Base-by-base conservation (phyloP, 345 rosid species). In the Salix suchowensis region DNA sequence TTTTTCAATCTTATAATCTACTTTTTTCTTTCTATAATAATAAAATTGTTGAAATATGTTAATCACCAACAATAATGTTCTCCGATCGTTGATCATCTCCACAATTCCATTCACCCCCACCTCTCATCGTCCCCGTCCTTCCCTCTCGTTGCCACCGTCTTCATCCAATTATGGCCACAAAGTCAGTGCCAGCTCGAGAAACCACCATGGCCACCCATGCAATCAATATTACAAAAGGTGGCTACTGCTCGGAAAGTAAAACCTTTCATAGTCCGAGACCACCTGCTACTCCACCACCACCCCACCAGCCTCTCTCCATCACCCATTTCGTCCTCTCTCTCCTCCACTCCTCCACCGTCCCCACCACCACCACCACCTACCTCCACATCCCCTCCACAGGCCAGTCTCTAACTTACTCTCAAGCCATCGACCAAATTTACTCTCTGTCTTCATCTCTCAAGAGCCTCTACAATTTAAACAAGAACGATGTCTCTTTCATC, bases 401-500 rank as follows among this genome's bases (percentile, higher is more conserved):
- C 54, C 70, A 72, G 5, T 65, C 65, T 39, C 84, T 91, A 52
- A 68, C 88, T 42, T 88, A 87, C 85, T 74, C 88, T 1, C 79
- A 87, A 60, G 86, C 88, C 80, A 78, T 82, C 69, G 61, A 30
- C 74, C 83, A 74, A 28, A 79, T 84, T 34, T 68, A 48, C 65
- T 88, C 96, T 30, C 93, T 94, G 44, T 82, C 90, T 44, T 52
- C 68, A 66, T 78, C 82, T 52, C 89, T 92, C 76, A 67, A 14
- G n/a, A 36, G 84, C 52, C 81, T 58, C 26, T 87, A 65, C 77
- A 74, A 89, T 15, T 74, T 92, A 40, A 79, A 85, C 54, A 74
- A 60, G 6, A 85, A 85, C 72, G 88, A 95, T 72, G 94, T 85
- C 48, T 94, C 95, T 21, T 89, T 89, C 55, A 77, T 92, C 71